Evolutionary conservation across 2,329 filamentous ascomycete genomes (phyloP).

Genomic region (Pyrenophora tritici-repentis): DNA sequence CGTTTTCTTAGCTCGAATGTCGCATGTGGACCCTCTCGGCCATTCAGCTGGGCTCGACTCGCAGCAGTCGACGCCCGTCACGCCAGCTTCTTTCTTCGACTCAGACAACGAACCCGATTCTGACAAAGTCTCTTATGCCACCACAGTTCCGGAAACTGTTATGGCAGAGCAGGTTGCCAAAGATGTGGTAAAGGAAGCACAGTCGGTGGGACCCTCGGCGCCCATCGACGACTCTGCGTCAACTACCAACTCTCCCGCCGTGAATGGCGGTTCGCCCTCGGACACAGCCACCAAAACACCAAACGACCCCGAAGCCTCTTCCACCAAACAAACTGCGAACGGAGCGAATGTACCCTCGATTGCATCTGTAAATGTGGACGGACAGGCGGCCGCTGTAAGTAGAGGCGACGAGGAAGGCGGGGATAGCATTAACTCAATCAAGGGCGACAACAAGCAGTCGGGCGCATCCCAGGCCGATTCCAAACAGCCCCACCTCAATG

Average conservation of each 20-base stretch:
- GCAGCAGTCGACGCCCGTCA: conserved; percentile 23
- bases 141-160: conserved; percentile 63
- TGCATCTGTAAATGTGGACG: conserved; percentile 22
- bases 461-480: conserved; percentile 17
- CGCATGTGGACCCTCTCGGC: conserved; percentile 32
- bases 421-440: conserved; percentile 19
- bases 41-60: conserved; percentile 25
- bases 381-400: conserved; percentile 32
- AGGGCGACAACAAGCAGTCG: conserved; percentile 24
- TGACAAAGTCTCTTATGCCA: conserved; percentile 39
- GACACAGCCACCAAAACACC: conserved; percentile 40
- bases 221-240: conserved; percentile 69
- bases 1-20: conserved; percentile 26
- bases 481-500: conserved; percentile 42
- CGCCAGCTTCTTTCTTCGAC: conserved; percentile 19
- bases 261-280: conserved; percentile 52
- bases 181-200: conserved; percentile 73
- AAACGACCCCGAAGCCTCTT: conserved; percentile 38
- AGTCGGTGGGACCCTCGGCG: conserved; percentile 67
- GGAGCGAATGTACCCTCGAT: conserved; percentile 24
- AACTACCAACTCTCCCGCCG: conserved; percentile 61
- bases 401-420: background rate
- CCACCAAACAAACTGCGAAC: conserved; percentile 43
- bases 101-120: conserved; percentile 38
- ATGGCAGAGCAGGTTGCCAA: conserved; percentile 73